phyloP scores from a whole-genome alignment of 2,329 filamentous ascomycete genomes.

The Colletotrichum viniferum region DNA sequence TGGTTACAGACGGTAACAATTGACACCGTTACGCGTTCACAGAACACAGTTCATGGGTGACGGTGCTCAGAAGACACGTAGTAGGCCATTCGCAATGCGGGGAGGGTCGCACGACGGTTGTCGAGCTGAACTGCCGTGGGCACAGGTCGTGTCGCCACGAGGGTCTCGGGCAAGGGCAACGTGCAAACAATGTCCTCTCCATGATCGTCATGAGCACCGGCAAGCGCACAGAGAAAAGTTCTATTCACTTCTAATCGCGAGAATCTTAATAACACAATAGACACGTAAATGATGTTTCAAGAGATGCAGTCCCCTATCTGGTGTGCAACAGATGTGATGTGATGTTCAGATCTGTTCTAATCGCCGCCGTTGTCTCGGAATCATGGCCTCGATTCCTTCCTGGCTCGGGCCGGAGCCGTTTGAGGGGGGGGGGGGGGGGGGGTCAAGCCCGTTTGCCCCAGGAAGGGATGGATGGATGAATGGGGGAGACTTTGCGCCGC shows the following conservation, averaged over 20 bases:
- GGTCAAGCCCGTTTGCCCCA: neutral
- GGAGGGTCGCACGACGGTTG: neutral
- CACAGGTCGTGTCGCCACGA: neutral
- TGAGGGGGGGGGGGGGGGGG: too few relatives aligned
- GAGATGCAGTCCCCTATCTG: neutral
- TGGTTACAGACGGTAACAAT: conserved; percentile 2
- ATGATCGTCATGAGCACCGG: neutral
- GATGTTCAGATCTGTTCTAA: neutral
- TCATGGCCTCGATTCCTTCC: neutral
- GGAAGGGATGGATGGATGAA: neutral
- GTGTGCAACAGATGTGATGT: neutral
- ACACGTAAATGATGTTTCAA: conserved; percentile 1
- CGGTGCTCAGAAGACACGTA: neutral
- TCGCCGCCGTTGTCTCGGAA: neutral
- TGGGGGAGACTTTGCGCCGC: neutral
- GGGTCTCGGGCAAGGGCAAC: neutral
- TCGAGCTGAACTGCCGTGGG: neutral
- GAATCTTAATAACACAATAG: neutral
- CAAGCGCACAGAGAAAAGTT: neutral
- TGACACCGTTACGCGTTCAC: neutral
- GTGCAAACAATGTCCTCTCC: neutral
- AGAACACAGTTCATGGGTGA: neutral
- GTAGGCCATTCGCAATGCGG: neutral
- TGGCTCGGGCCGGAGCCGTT: neutral
- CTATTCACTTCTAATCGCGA: neutral